phyloP scores from a whole-genome alignment of 1,284 basidiomycete genomes.

The Sparassis latifolia region DNA sequence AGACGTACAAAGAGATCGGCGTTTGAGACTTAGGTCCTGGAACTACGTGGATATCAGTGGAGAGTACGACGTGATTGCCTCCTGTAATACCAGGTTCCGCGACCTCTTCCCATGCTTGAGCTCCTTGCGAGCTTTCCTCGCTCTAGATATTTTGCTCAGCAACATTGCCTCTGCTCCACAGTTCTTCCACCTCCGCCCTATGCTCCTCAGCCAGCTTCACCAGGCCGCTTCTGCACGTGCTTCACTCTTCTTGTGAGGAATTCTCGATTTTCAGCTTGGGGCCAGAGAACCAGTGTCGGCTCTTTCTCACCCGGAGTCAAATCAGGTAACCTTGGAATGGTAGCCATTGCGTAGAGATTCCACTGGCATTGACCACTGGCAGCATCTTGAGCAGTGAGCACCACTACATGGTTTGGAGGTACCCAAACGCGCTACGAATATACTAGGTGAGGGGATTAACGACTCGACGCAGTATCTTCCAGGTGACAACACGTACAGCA shows the following conservation, averaged over 20 bases:
- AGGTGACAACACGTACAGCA: slow-evolving; percentile 36
- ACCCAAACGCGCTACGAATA: slow-evolving; percentile 67
- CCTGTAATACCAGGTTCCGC: slow-evolving; percentile 51
- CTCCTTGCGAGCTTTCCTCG: slow-evolving; percentile 54
- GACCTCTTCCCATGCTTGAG: slow-evolving; percentile 53
- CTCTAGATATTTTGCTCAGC: slow-evolving; percentile 28
- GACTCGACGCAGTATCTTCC: neutral
- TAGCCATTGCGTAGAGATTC: slow-evolving; percentile 61
- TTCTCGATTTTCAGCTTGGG: slow-evolving; percentile 36
- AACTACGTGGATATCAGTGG: slow-evolving; percentile 1
- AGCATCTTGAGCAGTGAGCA: slow-evolving; percentile 26
- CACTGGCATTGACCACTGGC: slow-evolving; percentile 44
- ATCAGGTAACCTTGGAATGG: slow-evolving; percentile 50
- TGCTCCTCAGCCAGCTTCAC: slow-evolving; percentile 50
- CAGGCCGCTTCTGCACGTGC: slow-evolving; percentile 66
- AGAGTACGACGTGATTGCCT: slow-evolving; percentile 70
- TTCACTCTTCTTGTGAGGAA: slow-evolving; percentile 46
- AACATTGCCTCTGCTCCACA: slow-evolving; percentile 29
- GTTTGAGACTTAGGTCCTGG: neutral
- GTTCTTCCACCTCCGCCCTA: slow-evolving; percentile 41
- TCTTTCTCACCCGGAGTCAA: slow-evolving; percentile 30
- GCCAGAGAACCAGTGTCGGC: slow-evolving; percentile 59
- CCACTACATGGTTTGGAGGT: slow-evolving; percentile 53
- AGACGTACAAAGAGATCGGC: no score
- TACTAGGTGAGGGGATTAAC: slow-evolving; percentile 33